Base-by-base conservation (phyloP, 1,284 basidiomycete species). In the Lentinus polychrous region DNA sequence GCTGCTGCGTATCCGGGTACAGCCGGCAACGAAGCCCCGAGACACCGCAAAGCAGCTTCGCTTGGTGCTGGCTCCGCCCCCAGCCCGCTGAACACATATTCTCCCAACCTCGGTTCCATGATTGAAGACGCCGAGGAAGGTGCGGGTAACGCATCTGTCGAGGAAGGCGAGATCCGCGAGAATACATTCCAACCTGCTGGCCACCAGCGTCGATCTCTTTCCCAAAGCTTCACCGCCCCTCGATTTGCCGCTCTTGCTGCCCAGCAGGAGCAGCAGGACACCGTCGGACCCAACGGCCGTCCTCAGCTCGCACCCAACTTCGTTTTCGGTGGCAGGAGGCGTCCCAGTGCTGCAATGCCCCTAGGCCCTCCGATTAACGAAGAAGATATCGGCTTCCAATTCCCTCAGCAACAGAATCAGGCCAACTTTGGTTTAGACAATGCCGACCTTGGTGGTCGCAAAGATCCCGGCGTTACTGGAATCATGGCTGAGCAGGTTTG, bases 401-500 rank as follows among this genome's bases (percentile, higher is more conserved):
- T 91, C 62, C 87, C 88, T 41, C 87, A 90, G 60, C 84, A 86
- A 61, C 77, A 79, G 60, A 39, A 62, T 52, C 70, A 74, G 52
- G 60, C 59, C 48, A 66, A 58, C 46, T 73, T 53, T 49, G 56
- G 55, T 44, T 51, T 57, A 24, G 58, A 60, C 33, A 66, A 53
- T 51, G 61, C 35, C 65, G 76, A 80, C 27, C 62, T 66, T 15
- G 52, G 62, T 40, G 77, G 78, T 55, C 71, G 82, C 54, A 80
- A 83, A 59, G 83, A 85, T 12, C 68, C 69, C 48, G 82, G 81
- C 48, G 91, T 94, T 44, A 79, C 77, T 45, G 86, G 86, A 17
- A 86, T 91, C 48, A 90, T 94, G 86, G 89, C 90, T 17, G 89
- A 93, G 65, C 91, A 94, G 78, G 91, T 91, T 59, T 52, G 64